These are phyloP conservation scores for Colletotrichum filicis DNA, from an alignment of 2,329 filamentous ascomycete genomes.

Conservation along the genomic window DNA sequence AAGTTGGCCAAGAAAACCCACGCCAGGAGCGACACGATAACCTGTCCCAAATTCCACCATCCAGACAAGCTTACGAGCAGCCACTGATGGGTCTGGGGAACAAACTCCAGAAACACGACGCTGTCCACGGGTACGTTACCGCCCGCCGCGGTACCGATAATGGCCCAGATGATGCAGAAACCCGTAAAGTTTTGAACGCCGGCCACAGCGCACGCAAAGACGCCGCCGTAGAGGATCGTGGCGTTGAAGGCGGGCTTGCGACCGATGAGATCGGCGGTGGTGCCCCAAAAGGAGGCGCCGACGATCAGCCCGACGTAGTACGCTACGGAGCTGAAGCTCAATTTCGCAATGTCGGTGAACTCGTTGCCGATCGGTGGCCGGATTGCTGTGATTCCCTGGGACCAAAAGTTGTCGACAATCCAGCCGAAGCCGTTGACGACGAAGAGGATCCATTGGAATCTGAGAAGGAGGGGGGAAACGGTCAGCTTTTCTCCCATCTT, in stretches of 20 bases:
- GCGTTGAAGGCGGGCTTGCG: constrained; percentile 57
- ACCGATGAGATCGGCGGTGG: constrained; percentile 52
- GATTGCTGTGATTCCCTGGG: constrained; percentile 48
- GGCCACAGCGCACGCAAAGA: constrained; percentile 69
- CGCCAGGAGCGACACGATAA: constrained; percentile 55
- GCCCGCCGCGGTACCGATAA: constrained; percentile 54
- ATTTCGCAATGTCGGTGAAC: constrained; percentile 44
- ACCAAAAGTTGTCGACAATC: constrained; percentile 57
- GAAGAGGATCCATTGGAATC: constrained; percentile 56
- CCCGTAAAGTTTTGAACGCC: constrained; percentile 68
- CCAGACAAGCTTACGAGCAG: constrained; percentile 56
- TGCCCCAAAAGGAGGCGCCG: constrained; percentile 58
- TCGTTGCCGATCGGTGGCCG: constrained; percentile 47
- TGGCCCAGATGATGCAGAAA: constrained; percentile 65
- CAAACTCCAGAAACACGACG: constrained; percentile 63
- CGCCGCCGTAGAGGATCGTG: constrained; percentile 54
- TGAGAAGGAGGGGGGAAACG: constrained; percentile 8
- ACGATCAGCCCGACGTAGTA: constrained; percentile 56
- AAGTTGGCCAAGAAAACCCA: constrained; percentile 56
- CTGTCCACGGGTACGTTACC: constrained; percentile 64
- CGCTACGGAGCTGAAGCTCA: constrained; percentile 49
- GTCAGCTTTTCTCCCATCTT: not conserved
- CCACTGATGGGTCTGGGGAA: constrained; percentile 59
- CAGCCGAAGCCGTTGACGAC: constrained; percentile 59
- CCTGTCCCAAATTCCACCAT: constrained; percentile 65